Evolutionary conservation across 2,329 filamentous ascomycete species (phyloP).

Genomic region (Penicillium decumbens): DNA sequence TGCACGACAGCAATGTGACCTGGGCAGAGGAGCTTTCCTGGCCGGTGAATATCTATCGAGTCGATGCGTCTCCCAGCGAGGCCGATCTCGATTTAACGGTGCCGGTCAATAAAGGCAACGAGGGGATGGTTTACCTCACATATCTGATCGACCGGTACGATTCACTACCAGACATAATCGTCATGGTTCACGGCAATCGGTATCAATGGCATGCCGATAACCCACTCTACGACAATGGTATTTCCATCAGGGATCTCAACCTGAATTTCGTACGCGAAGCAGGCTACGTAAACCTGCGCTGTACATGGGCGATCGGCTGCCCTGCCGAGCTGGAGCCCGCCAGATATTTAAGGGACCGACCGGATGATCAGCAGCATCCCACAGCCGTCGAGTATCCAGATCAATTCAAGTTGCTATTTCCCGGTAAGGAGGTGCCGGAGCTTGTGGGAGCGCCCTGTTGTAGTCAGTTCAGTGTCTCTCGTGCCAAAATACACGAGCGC

Average conservation of each 20-base stretch:
- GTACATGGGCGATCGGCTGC: constrained; percentile 32
- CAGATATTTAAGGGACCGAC: constrained; percentile 29
- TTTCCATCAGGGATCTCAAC: constrained; percentile 27
- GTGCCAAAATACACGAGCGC: constrained; percentile 44
- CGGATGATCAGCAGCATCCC: constrained; percentile 20
- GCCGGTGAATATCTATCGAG: constrained; percentile 37
- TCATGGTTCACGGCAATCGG: constrained; percentile 42
- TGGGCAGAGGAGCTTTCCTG: constrained; percentile 20
- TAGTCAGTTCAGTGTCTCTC: constrained; percentile 45
- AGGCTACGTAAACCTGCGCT: constrained; percentile 37
- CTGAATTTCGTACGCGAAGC: constrained; percentile 27
- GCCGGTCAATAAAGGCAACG: constrained; percentile 47
- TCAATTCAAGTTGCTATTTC: constrained; percentile 45
- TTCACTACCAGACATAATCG: constrained; percentile 37
- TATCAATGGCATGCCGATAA: constrained; percentile 43
- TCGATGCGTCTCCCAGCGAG: constrained; percentile 33
- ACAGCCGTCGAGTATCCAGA: constrained; percentile 28
- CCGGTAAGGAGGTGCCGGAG: constrained; percentile 33
- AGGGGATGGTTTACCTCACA: constrained; percentile 49
- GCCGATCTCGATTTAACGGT: constrained; percentile 39
- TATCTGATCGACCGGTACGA: constrained; percentile 32
- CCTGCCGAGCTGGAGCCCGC: constrained; percentile 34
- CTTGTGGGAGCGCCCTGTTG: constrained; percentile 48
- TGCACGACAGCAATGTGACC: constrained; percentile 19
- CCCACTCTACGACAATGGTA: constrained; percentile 24